These are phyloP conservation scores for Aegilops sharonensis DNA, from an alignment of 176 grass and related monocot genomes.

Conservation along the genomic window DNA sequence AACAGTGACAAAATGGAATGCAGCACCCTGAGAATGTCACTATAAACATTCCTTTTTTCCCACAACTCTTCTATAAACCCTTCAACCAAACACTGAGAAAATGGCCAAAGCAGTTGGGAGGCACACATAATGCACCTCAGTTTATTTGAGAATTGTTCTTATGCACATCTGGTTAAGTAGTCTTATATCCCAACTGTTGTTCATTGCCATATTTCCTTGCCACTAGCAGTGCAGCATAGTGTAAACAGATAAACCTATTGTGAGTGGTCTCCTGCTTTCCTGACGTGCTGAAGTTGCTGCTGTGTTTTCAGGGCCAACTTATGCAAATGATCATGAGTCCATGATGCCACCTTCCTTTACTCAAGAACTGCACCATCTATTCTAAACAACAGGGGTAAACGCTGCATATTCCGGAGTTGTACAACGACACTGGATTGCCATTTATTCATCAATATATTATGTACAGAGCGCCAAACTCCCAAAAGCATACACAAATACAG, in stretches of 20 bases:
- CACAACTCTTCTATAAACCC: neutral
- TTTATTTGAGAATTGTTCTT: neutral
- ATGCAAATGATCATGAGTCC: slow-evolving; percentile 75
- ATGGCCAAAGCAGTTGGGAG: neutral
- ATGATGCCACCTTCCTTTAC: slow-evolving; percentile 72
- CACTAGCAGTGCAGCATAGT: neutral
- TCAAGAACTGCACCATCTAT: slow-evolving; percentile 66
- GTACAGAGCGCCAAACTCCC: neutral
- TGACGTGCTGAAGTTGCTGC: neutral
- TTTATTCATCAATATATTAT: slow-evolving; percentile 10
- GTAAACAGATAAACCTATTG: neutral
- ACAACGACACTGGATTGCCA: neutral
- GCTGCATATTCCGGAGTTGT: neutral
- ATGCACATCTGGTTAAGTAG: neutral
- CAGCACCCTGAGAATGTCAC: too few relatives aligned
- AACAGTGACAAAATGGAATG: too few relatives aligned
- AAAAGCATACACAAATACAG: neutral
- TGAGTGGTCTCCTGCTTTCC: neutral
- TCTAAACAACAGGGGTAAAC: slow-evolving; percentile 52
- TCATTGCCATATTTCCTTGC: neutral
- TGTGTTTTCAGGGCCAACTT: slow-evolving; percentile 72
- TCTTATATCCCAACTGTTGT: neutral
- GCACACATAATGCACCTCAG: neutral
- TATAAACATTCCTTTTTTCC: neutral
- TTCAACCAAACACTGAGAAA: neutral